Conservation (phyloP, 2,329 filamentous ascomycete genomes). For the Uncinocarpus reesii region DNA sequence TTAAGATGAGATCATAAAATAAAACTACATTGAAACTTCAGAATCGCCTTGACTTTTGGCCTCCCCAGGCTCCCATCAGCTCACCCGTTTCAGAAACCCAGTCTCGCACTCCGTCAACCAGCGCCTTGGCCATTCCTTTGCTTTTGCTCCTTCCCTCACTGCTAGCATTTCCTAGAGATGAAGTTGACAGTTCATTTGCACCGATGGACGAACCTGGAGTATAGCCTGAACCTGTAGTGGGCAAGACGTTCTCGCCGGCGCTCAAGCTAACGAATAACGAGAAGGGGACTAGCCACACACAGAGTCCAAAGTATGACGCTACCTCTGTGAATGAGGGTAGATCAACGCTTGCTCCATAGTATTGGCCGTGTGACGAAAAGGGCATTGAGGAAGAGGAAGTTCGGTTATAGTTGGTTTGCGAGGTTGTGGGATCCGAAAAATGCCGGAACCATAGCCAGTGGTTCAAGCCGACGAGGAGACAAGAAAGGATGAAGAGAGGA, state of each 20-base stretch:
- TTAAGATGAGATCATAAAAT: not conserved
- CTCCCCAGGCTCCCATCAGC: constrained; percentile 52
- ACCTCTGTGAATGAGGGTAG: constrained; percentile 86
- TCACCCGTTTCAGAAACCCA: constrained; percentile 55
- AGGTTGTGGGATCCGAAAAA: constrained; percentile 54
- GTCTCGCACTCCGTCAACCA: constrained; percentile 49
- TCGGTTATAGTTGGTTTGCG: constrained; percentile 44
- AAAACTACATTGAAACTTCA: constrained; percentile 16
- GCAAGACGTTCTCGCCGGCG: constrained; percentile 87
- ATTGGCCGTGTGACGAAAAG: constrained; percentile 14
- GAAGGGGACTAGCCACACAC: constrained; percentile 94
- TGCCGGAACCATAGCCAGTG: constrained; percentile 95
- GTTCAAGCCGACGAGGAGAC: constrained; percentile 73
- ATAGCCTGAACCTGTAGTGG: constrained; percentile 68
- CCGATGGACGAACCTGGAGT: constrained; percentile 42
- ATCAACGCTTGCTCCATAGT: constrained; percentile 31
- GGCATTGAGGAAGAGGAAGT: constrained; percentile 29
- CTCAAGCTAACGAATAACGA: constrained; percentile 88
- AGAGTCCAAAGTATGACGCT: constrained; percentile 88
- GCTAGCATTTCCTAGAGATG: constrained; percentile 14
- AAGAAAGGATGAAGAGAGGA: constrained; percentile 75
- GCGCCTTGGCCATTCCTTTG: constrained; percentile 53
- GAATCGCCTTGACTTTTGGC: constrained; percentile 44
- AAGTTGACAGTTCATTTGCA: constrained; percentile 15
- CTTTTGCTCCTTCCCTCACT: constrained; percentile 37